Evolutionary conservation across 176 grass and related monocot genomes (phyloP), one percentile per base, ranked within the genome.

Genomic region (Juncus effusus): DNA sequence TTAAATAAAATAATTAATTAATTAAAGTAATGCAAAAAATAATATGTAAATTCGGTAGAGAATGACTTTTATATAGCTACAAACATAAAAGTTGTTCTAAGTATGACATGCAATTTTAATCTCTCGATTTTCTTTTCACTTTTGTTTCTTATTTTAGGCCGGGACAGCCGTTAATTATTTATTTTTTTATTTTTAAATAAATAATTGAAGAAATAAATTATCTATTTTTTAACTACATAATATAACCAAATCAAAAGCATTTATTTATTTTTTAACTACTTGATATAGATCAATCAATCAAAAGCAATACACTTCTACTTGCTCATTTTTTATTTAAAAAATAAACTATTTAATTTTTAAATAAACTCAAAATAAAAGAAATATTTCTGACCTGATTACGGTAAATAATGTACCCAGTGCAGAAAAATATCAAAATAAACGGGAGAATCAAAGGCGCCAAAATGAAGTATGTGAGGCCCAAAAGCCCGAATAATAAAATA

Each of bases 351-450:
- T 28, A 28, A 1, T 28, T 71, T 14, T 9, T 42, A 71, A 16
- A 57, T 28, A 60, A 67, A 28, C 19, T 28, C 19, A 28, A 65
- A 72, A 63, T 41, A 79, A 68, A 64, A 10, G n/a, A 56, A 67
- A 75, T 11, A 10, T 9, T 61, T 70, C 75, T 74, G 72, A 99
- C 94, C 94, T 93, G 89, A 72, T 99, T 93, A 8, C 89, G 78
- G 64, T 84, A 99, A 64, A 99, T 84, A 38, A 93, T 89, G 76
- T 90, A 99, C 36, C 94, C 94, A 80, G 89, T 76, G 78, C 85
- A 90, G 73, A 87, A 93, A 80, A 82, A 99, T 72, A 89, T 73
- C 83, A 93, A 67, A 56, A 90, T 83, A 76, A 99, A 99, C 70
- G 89, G 94, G 12, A 99, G 80, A 66, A 99, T 93, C 63, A 93